phyloP scores from a whole-genome alignment of 2,329 filamentous ascomycete genomes.

The Trichoderma harzianum region DNA sequence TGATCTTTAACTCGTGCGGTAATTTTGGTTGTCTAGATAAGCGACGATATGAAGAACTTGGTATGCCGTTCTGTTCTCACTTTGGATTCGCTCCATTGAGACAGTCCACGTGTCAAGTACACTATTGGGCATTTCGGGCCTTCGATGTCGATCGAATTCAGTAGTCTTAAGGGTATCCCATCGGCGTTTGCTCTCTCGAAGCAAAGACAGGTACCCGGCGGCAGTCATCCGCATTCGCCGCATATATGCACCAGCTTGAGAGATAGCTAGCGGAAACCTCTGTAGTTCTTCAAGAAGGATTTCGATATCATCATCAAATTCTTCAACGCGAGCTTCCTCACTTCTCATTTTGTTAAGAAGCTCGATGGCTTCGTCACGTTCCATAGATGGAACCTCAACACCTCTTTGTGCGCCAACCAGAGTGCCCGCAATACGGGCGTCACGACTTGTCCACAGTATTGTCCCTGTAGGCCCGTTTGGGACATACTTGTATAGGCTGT shows the following conservation, averaged over 20 bases:
- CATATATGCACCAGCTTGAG: background rate
- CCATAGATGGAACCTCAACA: background rate
- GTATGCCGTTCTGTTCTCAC: background rate
- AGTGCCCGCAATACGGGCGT: background rate
- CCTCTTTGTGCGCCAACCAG: background rate
- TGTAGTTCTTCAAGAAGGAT: rapidly evolving
- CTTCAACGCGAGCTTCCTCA: too few species aligned
- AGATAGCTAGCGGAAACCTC: background rate
- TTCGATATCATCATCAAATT: background rate
- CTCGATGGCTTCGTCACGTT: background rate
- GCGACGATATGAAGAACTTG: background rate
- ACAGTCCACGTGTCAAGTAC: background rate
- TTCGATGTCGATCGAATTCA: background rate
- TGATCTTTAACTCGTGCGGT: background rate
- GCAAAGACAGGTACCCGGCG: background rate
- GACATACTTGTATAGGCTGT: background rate
- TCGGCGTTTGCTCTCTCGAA: background rate
- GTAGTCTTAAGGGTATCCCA: background rate
- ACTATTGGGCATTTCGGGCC: background rate
- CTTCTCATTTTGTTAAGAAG: background rate
- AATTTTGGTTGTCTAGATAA: background rate
- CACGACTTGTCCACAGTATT: background rate
- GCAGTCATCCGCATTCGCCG: background rate
- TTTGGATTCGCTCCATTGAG: background rate
- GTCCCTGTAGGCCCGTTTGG: background rate